Evolutionary conservation across 495 filamentous ascomycete species (phyloP).

Genomic region (Aspergillus avenaceus): DNA sequence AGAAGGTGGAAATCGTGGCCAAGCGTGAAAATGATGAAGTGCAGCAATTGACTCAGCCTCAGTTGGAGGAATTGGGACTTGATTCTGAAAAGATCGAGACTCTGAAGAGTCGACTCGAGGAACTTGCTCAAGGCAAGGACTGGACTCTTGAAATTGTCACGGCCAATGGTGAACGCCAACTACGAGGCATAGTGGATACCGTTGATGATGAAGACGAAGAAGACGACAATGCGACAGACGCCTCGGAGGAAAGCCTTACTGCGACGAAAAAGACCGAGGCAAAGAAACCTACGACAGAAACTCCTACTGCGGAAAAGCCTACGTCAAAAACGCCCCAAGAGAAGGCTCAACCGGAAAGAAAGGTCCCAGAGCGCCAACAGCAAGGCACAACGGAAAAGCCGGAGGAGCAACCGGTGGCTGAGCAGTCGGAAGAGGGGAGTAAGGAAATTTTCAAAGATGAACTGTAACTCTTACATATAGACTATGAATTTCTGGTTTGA

Average conservation of each 20-base stretch:
- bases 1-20: conserved; percentile 48
- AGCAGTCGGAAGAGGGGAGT: conserved; percentile 33
- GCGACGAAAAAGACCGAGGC: no score
- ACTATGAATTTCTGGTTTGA: not conserved
- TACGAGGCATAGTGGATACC: conserved; percentile 33
- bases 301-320: no score
- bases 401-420: conserved; percentile 3
- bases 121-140: conserved; percentile 37
- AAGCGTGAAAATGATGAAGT: conserved; percentile 55
- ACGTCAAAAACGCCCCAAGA: not conserved
- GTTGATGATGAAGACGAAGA: conserved; percentile 31
- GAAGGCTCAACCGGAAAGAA: conserved; percentile 3
- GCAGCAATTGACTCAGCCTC: conserved; percentile 50
- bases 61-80: conserved; percentile 66
- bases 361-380: conserved; percentile 28
- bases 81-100: conserved; percentile 62
- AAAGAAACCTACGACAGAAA: no score
- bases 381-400: conserved; percentile 4
- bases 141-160: conserved; percentile 48
- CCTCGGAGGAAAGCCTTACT: not conserved
- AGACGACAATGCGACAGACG: conserved; percentile 2
- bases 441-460: conserved; percentile 56
- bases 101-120: conserved; percentile 52
- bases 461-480: conserved; percentile 28
- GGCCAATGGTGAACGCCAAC: conserved; percentile 47